phyloP scores from a whole-genome alignment of 257 asterid genomes.

The Ilex asprella region DNA sequence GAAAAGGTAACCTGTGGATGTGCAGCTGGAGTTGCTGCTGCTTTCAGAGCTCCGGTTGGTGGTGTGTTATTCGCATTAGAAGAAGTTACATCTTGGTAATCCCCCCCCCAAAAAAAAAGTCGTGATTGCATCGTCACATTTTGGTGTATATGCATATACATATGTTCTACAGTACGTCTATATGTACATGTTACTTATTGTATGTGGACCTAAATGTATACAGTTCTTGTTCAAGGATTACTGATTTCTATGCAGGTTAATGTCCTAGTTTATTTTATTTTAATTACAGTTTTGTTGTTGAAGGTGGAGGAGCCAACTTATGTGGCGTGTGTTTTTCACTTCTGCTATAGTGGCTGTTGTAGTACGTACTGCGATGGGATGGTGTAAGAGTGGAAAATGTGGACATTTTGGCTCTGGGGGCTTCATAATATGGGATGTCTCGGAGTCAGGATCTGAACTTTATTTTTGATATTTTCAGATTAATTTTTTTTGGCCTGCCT shows the following conservation, averaged over 20 bases:
- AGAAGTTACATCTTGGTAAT: constrained; percentile 98
- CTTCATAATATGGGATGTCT: constrained; percentile 93
- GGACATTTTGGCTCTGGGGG: constrained; percentile 99
- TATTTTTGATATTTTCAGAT: constrained; percentile 12
- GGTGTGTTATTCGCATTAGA: constrained; percentile 97
- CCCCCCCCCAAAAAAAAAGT: neutral
- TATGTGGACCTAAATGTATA: too few relatives aligned
- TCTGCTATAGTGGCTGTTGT: constrained; percentile 98
- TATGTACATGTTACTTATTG: neutral
- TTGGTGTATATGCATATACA: neutral
- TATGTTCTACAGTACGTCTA: constrained; percentile 2
- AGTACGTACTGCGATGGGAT: constrained; percentile 91
- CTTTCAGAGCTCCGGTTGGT: constrained; percentile 99
- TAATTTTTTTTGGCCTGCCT: constrained; percentile 10
- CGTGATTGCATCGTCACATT: constrained; percentile 10
- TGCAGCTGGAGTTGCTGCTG: constrained; percentile 99
- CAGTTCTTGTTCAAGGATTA: neutral
- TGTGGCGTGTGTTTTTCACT: constrained; percentile 99
- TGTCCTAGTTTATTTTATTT: constrained; percentile 2
- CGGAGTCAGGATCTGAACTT: constrained; percentile 61
- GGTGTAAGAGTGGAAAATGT: constrained; percentile 97
- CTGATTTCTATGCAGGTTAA: neutral
- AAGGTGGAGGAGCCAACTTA: constrained; percentile 99
- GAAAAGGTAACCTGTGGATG: constrained; percentile 99
- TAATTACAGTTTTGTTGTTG: constrained; percentile 8